These are phyloP conservation scores for Protomyces macrosporus DNA, from an alignment of 1,139 yeast species.

Conservation along the genomic window DNA sequence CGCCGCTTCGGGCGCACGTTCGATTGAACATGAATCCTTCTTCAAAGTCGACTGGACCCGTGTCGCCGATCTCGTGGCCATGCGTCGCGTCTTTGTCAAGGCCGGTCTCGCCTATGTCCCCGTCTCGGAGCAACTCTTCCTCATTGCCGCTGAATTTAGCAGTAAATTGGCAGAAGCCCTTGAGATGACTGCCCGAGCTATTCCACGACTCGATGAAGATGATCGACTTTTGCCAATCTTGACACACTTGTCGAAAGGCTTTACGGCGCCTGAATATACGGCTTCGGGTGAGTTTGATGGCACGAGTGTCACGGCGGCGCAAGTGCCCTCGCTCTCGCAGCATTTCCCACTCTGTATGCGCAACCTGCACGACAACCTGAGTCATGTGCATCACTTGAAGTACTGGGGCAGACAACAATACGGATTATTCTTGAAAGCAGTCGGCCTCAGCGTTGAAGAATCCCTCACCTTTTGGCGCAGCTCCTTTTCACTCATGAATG, in stretches of 20 bases:
- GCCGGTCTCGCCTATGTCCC: constrained; percentile 82
- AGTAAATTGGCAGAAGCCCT: constrained; percentile 51
- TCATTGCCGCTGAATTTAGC: constrained; percentile 63
- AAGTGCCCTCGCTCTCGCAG: constrained; percentile 53
- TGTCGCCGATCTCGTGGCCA: constrained; percentile 67
- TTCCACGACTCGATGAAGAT: constrained; percentile 87
- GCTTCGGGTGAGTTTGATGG: constrained; percentile 27
- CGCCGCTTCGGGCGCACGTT: constrained; percentile 39
- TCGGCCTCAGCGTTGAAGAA: constrained; percentile 82
- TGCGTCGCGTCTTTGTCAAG: constrained; percentile 60
- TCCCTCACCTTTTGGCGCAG: constrained; percentile 78
- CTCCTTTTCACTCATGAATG: constrained; percentile 62
- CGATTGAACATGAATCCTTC: constrained; percentile 53
- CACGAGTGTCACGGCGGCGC: constrained; percentile 57
- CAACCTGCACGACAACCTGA: constrained; percentile 58
- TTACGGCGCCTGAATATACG: constrained; percentile 41
- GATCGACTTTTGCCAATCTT: constrained; percentile 80
- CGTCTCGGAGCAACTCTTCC: constrained; percentile 65
- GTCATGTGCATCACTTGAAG: constrained; percentile 63
- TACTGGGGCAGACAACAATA: constrained; percentile 82
- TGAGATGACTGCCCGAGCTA: constrained; percentile 63
- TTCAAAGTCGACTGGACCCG: constrained; percentile 83
- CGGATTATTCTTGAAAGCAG: constrained; percentile 76
- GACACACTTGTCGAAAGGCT: constrained; percentile 70
- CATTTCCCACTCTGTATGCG: constrained; percentile 84